Evolutionary conservation across 2,329 filamentous ascomycete genomes (phyloP).

Genomic region (Phialophora verrucosa): DNA sequence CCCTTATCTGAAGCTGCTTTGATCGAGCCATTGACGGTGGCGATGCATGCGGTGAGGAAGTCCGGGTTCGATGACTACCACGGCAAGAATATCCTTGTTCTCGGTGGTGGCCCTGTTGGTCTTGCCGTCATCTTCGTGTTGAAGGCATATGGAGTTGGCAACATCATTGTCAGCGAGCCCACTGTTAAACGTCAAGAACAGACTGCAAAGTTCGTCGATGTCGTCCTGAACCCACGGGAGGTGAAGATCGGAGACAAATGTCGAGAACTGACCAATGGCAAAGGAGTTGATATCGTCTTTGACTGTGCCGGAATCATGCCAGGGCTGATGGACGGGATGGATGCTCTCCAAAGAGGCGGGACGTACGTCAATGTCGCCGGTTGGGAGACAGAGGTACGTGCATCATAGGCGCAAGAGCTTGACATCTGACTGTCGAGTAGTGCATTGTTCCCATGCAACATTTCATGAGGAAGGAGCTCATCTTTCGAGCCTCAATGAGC

Average conservation of each 20-base stretch:
- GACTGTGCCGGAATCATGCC: conserved; percentile 60
- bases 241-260: conserved; percentile 53
- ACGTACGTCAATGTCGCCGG: conserved; percentile 62
- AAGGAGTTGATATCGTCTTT: conserved; percentile 58
- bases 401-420: neutral
- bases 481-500: conserved; percentile 42
- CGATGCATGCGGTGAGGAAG: conserved; percentile 61
- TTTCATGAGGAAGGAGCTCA: conserved; percentile 44
- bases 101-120: conserved; percentile 62
- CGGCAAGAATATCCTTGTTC: conserved; percentile 54
- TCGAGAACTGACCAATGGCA: conserved; percentile 42
- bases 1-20: conserved; percentile 60
- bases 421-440: conserved; percentile 13
- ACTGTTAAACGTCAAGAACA: conserved; percentile 55
- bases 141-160: conserved; percentile 47
- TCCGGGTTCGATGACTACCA: conserved; percentile 50
- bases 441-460: conserved; percentile 41
- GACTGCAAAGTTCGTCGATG: conserved; percentile 57
- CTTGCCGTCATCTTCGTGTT: conserved; percentile 56
- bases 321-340: conserved; percentile 55
- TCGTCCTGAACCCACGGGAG: conserved; percentile 56
- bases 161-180: conserved; percentile 60
- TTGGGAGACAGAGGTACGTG: conserved; percentile 48
- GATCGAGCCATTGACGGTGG: conserved; percentile 60
- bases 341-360: conserved; percentile 55